Evolutionary conservation across 108 stramenopile species (phyloP).

Genomic region (Cyclotella atomus): DNA sequence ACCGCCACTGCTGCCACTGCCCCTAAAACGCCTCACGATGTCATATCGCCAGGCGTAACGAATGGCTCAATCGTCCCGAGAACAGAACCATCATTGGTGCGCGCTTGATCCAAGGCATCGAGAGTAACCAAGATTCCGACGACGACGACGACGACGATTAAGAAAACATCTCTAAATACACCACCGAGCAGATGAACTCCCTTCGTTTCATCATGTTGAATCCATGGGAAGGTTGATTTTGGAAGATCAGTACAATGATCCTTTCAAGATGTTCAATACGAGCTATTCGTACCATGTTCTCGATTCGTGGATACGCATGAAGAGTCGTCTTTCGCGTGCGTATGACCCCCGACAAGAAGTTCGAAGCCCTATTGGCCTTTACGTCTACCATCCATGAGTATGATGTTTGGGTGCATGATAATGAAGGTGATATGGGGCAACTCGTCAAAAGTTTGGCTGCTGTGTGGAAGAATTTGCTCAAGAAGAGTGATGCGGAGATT

Average conservation of each 20-base stretch:
- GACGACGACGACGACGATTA: neutral
- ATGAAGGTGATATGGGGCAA: neutral
- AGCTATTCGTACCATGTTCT: neutral
- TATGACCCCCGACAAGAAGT: neutral
- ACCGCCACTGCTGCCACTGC: neutral
- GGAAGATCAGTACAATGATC: neutral
- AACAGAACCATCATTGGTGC: neutral
- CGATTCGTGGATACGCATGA: neutral
- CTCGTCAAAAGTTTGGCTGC: neutral
- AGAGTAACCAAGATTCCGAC: too few relatives aligned
- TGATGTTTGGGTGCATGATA: neutral
- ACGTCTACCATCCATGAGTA: neutral
- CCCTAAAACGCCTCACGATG: neutral
- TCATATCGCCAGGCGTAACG: neutral
- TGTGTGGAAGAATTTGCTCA: slow-evolving; percentile 1
- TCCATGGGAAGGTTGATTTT: neutral
- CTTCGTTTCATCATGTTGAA: neutral
- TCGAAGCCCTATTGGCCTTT: neutral
- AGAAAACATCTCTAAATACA: neutral
- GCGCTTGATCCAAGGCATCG: neutral
- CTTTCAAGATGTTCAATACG: neutral
- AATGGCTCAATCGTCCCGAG: neutral
- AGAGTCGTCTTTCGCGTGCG: neutral
- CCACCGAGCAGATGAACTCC: neutral
- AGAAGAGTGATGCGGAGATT: neutral